These are phyloP conservation scores for Cylindrodendrum hubeiense DNA, from an alignment of 2,329 filamentous ascomycete genomes.

Conservation along the genomic window DNA sequence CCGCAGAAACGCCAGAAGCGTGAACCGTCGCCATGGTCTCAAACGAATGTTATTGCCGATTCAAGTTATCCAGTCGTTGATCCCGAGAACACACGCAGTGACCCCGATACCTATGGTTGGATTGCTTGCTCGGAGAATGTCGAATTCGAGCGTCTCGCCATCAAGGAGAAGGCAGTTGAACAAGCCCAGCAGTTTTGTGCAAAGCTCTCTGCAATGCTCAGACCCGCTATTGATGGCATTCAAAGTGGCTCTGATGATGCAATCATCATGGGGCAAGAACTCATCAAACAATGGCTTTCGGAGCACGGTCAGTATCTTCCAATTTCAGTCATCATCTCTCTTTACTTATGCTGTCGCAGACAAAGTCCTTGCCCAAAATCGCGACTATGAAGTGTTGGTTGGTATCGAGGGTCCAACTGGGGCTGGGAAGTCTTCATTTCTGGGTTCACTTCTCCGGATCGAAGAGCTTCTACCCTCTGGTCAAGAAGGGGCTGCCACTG, in stretches of 20 bases:
- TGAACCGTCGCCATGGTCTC: background rate
- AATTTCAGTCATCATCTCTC: rapidly evolving
- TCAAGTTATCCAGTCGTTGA: background rate
- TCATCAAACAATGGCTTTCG: slow-evolving; percentile 14
- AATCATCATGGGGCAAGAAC: background rate
- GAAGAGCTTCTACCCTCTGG: slow-evolving; percentile 47
- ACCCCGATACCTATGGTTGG: background rate
- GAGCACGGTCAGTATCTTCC: slow-evolving; percentile 1
- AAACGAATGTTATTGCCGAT: too few species aligned
- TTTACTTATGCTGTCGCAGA: background rate
- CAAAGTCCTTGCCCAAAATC: background rate
- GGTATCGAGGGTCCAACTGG: slow-evolving; percentile 34
- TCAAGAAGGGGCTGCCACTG: slow-evolving; percentile 46
- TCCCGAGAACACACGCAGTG: background rate
- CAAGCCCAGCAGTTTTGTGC: background rate
- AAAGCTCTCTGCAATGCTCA: background rate
- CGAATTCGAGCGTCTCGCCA: slow-evolving; percentile 11
- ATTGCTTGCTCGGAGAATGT: background rate
- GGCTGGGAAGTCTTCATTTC: slow-evolving; percentile 31
- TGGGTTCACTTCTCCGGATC: slow-evolving; percentile 2
- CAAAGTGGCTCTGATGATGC: background rate
- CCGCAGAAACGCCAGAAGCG: background rate
- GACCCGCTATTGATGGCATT: background rate
- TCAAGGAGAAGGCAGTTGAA: slow-evolving; percentile 17
- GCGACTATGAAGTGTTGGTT: slow-evolving; percentile 1